Conservation (phyloP, 768 basidiomycete species). For the Trametes cingulata region DNA sequence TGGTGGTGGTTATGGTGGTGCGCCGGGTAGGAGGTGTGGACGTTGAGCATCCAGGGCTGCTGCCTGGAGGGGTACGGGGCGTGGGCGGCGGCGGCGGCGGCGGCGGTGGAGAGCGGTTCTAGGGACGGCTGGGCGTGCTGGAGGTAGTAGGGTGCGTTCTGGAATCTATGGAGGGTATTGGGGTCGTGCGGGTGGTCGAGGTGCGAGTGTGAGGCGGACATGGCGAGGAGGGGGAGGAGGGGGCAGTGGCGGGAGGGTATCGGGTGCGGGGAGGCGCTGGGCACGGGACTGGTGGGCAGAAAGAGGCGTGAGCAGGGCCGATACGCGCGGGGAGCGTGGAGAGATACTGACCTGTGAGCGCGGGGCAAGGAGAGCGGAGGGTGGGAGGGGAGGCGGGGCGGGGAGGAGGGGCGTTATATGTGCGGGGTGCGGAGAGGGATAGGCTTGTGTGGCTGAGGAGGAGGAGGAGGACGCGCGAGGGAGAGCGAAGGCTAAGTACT, state of each 20-base stretch:
- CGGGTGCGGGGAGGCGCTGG: slow-evolving; percentile 10
- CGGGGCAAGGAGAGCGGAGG: background rate
- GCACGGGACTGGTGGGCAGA: no score
- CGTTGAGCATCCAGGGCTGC: slow-evolving; percentile 27
- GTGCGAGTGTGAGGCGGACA: slow-evolving; percentile 14
- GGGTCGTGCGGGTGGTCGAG: slow-evolving; percentile 19
- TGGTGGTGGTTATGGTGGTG: slow-evolving; percentile 14
- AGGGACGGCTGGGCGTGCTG: slow-evolving; percentile 16
- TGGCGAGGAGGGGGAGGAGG: slow-evolving; percentile 5
- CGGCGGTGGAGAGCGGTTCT: slow-evolving; percentile 17
- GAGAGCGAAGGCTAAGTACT: no score
- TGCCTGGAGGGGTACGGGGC: slow-evolving; percentile 20
- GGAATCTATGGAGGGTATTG: slow-evolving; percentile 21
- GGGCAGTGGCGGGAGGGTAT: no score
- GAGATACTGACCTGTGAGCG: background rate
- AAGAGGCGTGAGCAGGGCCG: no score
- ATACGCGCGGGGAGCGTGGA: no score
- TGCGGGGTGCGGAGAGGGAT: slow-evolving; percentile 6
- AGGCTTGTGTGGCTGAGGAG: no score
- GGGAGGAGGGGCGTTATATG: slow-evolving; percentile 19
- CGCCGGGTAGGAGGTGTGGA: slow-evolving; percentile 25
- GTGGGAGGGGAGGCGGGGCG: slow-evolving; percentile 12
- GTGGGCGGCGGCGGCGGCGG: slow-evolving; percentile 18
- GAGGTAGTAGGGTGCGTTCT: slow-evolving; percentile 20
- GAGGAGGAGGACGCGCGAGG: no score